Conservation (phyloP, 768 basidiomycete species). For the Pulveroboletus sp. region DNA sequence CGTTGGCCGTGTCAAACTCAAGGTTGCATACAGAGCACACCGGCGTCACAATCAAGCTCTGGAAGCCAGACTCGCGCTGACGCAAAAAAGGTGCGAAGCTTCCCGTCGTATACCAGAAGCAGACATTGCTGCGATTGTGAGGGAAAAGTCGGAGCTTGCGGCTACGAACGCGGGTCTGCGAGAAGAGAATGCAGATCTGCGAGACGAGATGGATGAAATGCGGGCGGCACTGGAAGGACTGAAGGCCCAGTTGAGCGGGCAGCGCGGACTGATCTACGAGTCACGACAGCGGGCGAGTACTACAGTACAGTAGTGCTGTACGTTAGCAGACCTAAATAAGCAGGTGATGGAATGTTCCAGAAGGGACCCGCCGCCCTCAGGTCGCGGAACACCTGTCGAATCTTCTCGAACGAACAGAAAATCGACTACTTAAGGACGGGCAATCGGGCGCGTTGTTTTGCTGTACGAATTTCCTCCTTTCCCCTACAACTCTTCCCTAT, state of each 20-base stretch:
- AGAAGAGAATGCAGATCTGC: constrained; percentile 54
- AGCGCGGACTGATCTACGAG: constrained; percentile 42
- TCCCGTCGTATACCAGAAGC: constrained; percentile 34
- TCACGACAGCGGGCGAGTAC: constrained; percentile 40
- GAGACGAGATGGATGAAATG: constrained; percentile 61
- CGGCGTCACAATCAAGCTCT: constrained; percentile 60
- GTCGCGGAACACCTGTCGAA: constrained; percentile 33
- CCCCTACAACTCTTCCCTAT: no score
- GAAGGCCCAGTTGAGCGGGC: constrained; percentile 52
- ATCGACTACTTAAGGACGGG: constrained; percentile 36
- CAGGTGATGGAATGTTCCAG: constrained; percentile 34
- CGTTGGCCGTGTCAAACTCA: not conserved
- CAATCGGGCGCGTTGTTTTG: constrained; percentile 16
- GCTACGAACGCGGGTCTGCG: constrained; percentile 50
- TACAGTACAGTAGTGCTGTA: not conserved
- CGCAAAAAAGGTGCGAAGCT: constrained; percentile 41
- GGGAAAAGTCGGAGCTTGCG: constrained; percentile 44
- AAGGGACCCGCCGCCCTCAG: constrained; percentile 20
- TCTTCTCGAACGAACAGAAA: constrained; percentile 40
- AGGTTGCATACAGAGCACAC: constrained; percentile 38
- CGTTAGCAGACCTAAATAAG: constrained; percentile 31
- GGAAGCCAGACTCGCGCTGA: constrained; percentile 50
- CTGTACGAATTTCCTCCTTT: no score
- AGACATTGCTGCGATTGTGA: constrained; percentile 43
- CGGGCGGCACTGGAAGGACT: constrained; percentile 67